A percentile compares a stretch with the other conserved stretches of the same genome.
Conservation (phyloP, 768 basidiomycete genomes). For the Naganishia kalamii region DNA sequence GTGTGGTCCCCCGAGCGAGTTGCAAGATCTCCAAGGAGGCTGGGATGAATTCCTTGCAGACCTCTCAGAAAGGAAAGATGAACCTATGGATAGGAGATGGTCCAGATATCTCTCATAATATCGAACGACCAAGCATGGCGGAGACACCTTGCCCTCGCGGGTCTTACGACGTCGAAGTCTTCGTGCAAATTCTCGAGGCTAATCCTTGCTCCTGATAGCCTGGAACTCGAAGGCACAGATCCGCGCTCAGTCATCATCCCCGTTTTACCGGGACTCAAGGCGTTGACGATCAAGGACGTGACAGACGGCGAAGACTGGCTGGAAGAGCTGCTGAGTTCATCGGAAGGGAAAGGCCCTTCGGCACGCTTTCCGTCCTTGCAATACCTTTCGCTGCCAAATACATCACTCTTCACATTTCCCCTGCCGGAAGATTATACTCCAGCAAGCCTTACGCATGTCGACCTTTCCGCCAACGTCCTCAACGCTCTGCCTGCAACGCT, state of each 20-base stretch:
- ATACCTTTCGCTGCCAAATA: conserved; percentile 34
- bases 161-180: neutral
- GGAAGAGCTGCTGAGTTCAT: conserved; percentile 31
- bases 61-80: too few species aligned
- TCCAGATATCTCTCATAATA: too few species aligned
- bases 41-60: too few species aligned
- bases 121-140: too few species aligned
- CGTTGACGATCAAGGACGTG: conserved; percentile 41
- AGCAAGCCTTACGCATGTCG: conserved; percentile 61
- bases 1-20: too few species aligned
- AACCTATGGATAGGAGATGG: too few species aligned
- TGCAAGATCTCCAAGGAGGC: too few species aligned
- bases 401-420: conserved; percentile 28
- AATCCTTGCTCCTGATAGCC: conserved; percentile 20
- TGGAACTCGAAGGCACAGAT: conserved; percentile 44
- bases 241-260: conserved; percentile 40
- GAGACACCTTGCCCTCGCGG: too few species aligned
- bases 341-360: neutral
- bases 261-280: conserved; percentile 32
- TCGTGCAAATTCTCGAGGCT: neutral
- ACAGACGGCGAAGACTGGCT: conserved; percentile 46
- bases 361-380: conserved; percentile 34
- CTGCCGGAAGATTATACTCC: neutral
- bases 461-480: conserved; percentile 84
- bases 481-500: conserved; percentile 78